Conservation (phyloP, 495 filamentous ascomycete genomes). For the Platismatia glauca region DNA sequence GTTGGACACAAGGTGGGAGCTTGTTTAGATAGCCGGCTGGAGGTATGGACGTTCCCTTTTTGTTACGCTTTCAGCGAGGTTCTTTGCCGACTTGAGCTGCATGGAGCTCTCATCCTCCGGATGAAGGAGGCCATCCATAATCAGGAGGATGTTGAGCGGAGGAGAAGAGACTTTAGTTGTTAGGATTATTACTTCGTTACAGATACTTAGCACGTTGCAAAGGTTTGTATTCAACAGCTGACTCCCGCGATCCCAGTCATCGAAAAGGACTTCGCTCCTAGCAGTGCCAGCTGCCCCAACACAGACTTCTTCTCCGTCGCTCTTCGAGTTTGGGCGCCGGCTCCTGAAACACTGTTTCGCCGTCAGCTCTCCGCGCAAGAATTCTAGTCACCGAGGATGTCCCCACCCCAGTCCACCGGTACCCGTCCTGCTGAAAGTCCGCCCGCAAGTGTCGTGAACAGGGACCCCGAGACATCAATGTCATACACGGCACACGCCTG, state of each 20-base stretch:
- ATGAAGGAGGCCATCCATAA: too few relatives aligned
- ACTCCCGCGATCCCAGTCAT: neutral
- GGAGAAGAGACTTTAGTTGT: too few relatives aligned
- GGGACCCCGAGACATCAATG: constrained; percentile 1
- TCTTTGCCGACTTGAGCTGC: too few relatives aligned
- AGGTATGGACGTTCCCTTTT: too few relatives aligned
- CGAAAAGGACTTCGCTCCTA: neutral
- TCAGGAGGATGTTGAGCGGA: too few relatives aligned
- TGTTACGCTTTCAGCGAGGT: too few relatives aligned
- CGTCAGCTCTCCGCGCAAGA: neutral
- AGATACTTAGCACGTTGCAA: neutral
- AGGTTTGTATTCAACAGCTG: neutral
- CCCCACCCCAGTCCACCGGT: constrained; percentile 9
- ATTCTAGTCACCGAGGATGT: neutral
- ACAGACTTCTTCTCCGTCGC: neutral
- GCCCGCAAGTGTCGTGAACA: constrained; percentile 11
- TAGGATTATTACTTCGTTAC: neutral
- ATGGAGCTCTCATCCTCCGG: too few relatives aligned
- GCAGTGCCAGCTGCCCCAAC: neutral
- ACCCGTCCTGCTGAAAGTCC: constrained; percentile 1
- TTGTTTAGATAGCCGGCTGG: too few relatives aligned
- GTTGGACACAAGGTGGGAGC: too few relatives aligned
- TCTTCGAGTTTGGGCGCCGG: neutral
- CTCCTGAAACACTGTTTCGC: neutral
- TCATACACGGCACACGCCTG: constrained; percentile 3